Conservation (phyloP, 805 yeast species). For the Lipomyces sp. region DNA sequence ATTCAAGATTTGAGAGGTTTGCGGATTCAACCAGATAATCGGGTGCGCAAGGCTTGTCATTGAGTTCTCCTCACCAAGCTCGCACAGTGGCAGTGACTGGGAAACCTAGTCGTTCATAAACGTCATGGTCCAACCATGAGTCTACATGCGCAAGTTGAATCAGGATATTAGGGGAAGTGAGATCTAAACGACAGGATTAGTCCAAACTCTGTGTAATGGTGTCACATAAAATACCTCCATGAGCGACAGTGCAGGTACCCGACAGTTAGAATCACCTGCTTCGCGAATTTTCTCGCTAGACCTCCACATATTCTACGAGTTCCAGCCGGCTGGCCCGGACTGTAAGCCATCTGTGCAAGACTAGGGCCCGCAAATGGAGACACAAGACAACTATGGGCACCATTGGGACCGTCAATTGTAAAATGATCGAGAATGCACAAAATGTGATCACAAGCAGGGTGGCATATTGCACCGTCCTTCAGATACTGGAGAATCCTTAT, state of each 20-base stretch:
- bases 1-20: slow-evolving; percentile 2
- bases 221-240: neutral
- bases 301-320: neutral
- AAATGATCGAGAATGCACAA: neutral
- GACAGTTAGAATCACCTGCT: slow-evolving; percentile 1
- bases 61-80: neutral
- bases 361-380: slow-evolving; percentile 1
- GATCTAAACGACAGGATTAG: neutral
- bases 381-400: neutral
- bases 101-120: neutral
- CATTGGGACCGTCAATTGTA: slow-evolving; percentile 4
- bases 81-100: neutral
- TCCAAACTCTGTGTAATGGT: neutral
- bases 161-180: neutral
- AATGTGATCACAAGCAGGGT: neutral
- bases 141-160: neutral
- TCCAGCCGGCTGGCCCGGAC: neutral
- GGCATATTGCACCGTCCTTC: neutral
- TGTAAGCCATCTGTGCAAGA: neutral
- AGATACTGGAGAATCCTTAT: slow-evolving; percentile 5
- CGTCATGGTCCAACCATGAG: neutral
- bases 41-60: neutral
- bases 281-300: neutral
- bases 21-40: slow-evolving; percentile 4
- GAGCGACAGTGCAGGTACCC: neutral